Percentiles rank a stretch among this genome's conserved stretches.
These are phyloP conservation scores for Zygosaccharomyces kombuchaensis DNA, from an alignment of 805 yeast species.

Conservation along the genomic window DNA sequence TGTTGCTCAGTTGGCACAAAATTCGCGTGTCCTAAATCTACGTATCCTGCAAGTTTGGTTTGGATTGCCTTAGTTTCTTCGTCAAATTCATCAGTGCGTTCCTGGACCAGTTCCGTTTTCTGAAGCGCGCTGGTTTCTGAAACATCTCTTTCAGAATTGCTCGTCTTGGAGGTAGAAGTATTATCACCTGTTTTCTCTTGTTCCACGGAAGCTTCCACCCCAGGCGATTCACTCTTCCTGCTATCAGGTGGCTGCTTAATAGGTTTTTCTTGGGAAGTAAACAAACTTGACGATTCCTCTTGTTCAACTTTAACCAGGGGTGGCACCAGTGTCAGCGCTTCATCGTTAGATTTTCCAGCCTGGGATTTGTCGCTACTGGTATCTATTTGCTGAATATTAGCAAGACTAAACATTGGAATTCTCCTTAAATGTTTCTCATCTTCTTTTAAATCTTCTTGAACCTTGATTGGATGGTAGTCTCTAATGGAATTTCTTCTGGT, in stretches of 20 bases:
- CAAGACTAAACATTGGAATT: conserved; percentile 25
- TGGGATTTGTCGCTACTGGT: conserved; percentile 2
- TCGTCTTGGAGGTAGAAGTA: background rate
- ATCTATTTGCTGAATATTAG: conserved; percentile 18
- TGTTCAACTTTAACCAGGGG: conserved; percentile 10
- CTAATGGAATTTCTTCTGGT: conserved; percentile 16
- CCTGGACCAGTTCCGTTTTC: background rate
- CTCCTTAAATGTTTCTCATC: conserved; percentile 10
- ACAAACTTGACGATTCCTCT: background rate
- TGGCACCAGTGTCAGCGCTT: background rate
- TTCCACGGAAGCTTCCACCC: too few species aligned
- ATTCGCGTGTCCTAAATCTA: background rate
- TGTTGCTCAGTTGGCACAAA: background rate
- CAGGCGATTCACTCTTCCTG: background rate
- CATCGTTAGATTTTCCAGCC: background rate
- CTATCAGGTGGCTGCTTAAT: background rate
- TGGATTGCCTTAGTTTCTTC: background rate
- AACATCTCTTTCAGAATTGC: background rate
- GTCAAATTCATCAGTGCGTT: background rate
- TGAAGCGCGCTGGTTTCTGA: background rate
- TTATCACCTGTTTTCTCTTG: background rate
- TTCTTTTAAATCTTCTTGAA: conserved; percentile 12
- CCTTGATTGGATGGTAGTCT: conserved; percentile 14
- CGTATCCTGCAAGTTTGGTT: background rate
- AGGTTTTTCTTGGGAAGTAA: background rate